phyloP scores from a whole-genome alignment of 129 eudicot species.

The Sambucus nigra region DNA sequence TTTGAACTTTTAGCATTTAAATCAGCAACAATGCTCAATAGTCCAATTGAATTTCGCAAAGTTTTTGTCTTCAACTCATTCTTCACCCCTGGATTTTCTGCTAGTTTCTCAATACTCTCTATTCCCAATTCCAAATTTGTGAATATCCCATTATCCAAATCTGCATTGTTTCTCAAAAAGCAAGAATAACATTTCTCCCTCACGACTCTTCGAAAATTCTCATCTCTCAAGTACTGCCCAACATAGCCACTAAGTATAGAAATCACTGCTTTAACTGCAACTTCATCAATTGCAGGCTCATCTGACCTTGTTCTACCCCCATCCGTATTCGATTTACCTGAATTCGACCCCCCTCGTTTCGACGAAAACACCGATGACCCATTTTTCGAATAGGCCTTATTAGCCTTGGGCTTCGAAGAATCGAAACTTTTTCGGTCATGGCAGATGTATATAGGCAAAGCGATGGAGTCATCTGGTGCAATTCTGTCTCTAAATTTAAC shows the following conservation, averaged over 20 bases:
- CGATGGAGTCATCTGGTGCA: conserved; percentile 29
- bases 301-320: conserved; percentile 12
- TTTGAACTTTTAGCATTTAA: conserved; percentile 33
- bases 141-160: conserved; percentile 31
- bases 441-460: conserved; percentile 65
- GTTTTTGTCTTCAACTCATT: conserved; percentile 39
- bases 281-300: conserved; percentile 64
- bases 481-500: conserved; percentile 26
- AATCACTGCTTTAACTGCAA: conserved; percentile 46
- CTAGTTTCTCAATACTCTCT: conserved; percentile 52
- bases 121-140: conserved; percentile 53
- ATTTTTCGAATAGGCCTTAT: conserved; percentile 15
- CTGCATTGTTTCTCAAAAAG: conserved; percentile 18
- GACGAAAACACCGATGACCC: conserved; percentile 32
- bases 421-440: conserved; percentile 48
- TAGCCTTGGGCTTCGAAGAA: conserved; percentile 13
- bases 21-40: conserved; percentile 43
- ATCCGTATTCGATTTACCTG: conserved; percentile 20
- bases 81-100: conserved; percentile 30
- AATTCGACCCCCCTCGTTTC: conserved; percentile 20
- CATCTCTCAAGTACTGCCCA: conserved; percentile 42
- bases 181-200: conserved; percentile 43
- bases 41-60: conserved; percentile 37
- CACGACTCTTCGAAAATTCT: conserved; percentile 25
- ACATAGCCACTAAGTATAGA: conserved; percentile 51